phyloP scores from a whole-genome alignment of 768 basidiomycete genomes.

The Leccinum variicolor region DNA sequence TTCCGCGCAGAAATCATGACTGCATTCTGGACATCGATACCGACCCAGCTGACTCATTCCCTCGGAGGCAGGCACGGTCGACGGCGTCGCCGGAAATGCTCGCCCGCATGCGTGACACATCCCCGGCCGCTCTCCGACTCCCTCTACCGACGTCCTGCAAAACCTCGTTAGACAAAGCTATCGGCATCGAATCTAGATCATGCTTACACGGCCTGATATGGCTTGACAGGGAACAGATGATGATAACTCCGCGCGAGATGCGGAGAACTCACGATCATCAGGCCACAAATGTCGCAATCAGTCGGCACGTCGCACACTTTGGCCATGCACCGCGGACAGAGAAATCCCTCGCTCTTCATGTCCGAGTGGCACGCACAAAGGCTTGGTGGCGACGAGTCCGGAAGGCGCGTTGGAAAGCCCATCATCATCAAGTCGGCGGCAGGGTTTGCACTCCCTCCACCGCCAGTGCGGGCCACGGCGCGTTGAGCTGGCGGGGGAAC shows the following conservation, averaged over 20 bases:
- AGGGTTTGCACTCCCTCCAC: constrained; percentile 48
- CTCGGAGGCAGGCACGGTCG: constrained; percentile 41
- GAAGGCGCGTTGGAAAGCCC: constrained; percentile 94
- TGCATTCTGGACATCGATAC: constrained; percentile 87
- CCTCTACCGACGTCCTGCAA: constrained; percentile 39
- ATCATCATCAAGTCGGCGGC: constrained; percentile 97
- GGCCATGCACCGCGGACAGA: constrained; percentile 90
- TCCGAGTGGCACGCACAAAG: constrained; percentile 94
- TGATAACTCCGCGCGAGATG: constrained; percentile 96
- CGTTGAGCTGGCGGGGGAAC: constrained; percentile 91
- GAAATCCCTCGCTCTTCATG: constrained; percentile 88
- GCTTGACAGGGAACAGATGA: constrained; percentile 91
- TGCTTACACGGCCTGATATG: constrained; percentile 78
- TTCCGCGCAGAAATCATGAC: constrained; percentile 86
- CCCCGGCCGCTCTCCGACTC: constrained; percentile 32
- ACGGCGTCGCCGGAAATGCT: constrained; percentile 51
- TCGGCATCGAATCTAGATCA: neutral
- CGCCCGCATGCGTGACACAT: constrained; percentile 80
- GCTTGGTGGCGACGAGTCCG: constrained; percentile 76
- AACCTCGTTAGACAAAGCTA: neutral
- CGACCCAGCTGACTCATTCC: constrained; percentile 83
- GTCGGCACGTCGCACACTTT: constrained; percentile 98
- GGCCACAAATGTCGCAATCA: constrained; percentile 93
- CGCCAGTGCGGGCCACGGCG: constrained; percentile 45
- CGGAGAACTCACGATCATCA: constrained; percentile 98